A percentile compares a stretch with the other conserved stretches of the same genome.
Evolutionary conservation across 2,329 filamentous ascomycete genomes (phyloP).

Genomic region (Davidsoniella neocaledoniae): DNA sequence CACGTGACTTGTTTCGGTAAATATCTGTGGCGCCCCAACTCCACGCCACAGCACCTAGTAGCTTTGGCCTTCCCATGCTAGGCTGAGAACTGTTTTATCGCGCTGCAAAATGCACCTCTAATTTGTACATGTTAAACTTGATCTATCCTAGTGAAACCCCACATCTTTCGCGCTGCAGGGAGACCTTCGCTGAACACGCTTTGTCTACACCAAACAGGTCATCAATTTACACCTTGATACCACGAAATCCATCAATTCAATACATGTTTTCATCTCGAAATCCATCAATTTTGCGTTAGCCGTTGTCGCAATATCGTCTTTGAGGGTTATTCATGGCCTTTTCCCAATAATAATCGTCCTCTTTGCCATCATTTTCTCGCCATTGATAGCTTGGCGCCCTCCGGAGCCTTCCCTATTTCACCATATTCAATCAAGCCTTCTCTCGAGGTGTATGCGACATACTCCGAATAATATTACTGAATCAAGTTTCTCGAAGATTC

Average conservation of each 20-base stretch:
- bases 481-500: neutral
- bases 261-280: neutral
- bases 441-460: conserved; percentile 8
- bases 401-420: neutral
- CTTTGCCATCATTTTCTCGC: neutral
- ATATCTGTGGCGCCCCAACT: too few relatives aligned
- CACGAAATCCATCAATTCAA: too few relatives aligned
- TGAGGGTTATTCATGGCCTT: neutral
- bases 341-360: neutral
- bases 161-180: conserved; percentile 5
- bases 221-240: too few relatives aligned
- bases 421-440: neutral
- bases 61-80: too few relatives aligned
- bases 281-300: neutral
- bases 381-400: conserved; percentile 2
- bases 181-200: conserved; percentile 6
- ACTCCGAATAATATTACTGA: neutral
- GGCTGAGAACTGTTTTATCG: too few relatives aligned
- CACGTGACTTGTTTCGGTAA: too few relatives aligned
- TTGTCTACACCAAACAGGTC: neutral
- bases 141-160: neutral
- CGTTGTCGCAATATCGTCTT: neutral
- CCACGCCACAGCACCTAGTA: too few relatives aligned
- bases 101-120: too few relatives aligned
- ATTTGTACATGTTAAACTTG: too few relatives aligned